Evolutionary conservation across 2,329 filamentous ascomycete genomes (phyloP).

Genomic region (Sporothrix humicola): DNA sequence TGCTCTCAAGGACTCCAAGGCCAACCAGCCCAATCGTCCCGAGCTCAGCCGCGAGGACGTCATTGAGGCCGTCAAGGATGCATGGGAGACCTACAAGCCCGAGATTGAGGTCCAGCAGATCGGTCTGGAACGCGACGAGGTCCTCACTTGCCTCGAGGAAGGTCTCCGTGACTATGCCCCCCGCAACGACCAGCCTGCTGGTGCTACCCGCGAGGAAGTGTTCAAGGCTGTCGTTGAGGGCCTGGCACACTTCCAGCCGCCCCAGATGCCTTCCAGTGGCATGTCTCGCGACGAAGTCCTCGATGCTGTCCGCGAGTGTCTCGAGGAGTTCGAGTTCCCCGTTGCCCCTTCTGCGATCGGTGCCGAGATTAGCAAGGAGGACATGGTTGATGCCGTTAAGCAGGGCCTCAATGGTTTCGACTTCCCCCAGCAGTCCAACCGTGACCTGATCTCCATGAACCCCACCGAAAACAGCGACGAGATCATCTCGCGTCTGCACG

Average conservation of each 20-base stretch:
- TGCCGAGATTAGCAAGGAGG: slow-evolving; percentile 63
- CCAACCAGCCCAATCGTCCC: slow-evolving; percentile 52
- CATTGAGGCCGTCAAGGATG: slow-evolving; percentile 82
- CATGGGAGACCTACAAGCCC: slow-evolving; percentile 93
- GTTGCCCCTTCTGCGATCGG: slow-evolving; percentile 62
- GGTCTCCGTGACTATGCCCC: slow-evolving; percentile 78
- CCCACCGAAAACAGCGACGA: slow-evolving; percentile 54
- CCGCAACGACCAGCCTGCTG: slow-evolving; percentile 57
- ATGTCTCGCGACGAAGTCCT: slow-evolving; percentile 84
- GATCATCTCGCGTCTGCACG: slow-evolving; percentile 62
- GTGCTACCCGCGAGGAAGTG: slow-evolving; percentile 81
- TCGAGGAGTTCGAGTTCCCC: slow-evolving; percentile 83
- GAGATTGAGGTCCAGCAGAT: slow-evolving; percentile 91
- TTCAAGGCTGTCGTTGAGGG: slow-evolving; percentile 85
- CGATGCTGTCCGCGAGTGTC: slow-evolving; percentile 79
- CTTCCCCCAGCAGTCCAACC: slow-evolving; percentile 45
- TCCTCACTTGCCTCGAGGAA: slow-evolving; percentile 83
- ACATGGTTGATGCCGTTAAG: slow-evolving; percentile 68
- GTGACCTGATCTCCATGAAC: slow-evolving; percentile 45
- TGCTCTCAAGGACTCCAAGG: slow-evolving; percentile 69
- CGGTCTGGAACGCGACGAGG: slow-evolving; percentile 87
- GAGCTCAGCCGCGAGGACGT: slow-evolving; percentile 80
- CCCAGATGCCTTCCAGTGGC: slow-evolving; percentile 66
- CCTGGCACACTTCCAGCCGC: slow-evolving; percentile 78
- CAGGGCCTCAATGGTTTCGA: slow-evolving; percentile 62